Evolutionary conservation across 2,329 filamentous ascomycete genomes (phyloP).

Genomic region (Allantophomopsis cytisporea): DNA sequence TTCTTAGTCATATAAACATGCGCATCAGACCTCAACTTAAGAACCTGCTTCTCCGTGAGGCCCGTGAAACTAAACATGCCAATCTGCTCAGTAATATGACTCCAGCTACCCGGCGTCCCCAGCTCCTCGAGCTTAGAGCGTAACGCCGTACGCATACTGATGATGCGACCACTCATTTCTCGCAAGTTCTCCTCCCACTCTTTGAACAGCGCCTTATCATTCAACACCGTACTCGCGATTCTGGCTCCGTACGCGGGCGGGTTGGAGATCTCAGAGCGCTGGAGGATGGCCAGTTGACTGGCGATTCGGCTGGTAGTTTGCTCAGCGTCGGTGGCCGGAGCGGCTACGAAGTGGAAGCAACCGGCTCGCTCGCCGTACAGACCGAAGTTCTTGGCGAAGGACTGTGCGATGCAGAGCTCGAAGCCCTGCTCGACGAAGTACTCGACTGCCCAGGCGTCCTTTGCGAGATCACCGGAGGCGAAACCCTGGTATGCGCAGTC

Average conservation of each 20-base stretch:
- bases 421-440: conserved; percentile 91
- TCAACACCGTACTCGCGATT: conserved; percentile 74
- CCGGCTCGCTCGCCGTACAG: conserved; percentile 94
- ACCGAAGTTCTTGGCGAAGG: conserved; percentile 96
- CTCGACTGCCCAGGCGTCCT: conserved; percentile 83
- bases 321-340: conserved; percentile 52
- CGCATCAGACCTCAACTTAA: conserved; percentile 52
- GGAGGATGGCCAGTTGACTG: conserved; percentile 83
- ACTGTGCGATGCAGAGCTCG: conserved; percentile 78
- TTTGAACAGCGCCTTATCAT: conserved; percentile 66
- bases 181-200: conserved; percentile 83
- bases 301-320: conserved; percentile 50
- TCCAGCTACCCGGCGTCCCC: conserved; percentile 81
- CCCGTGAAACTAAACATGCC: conserved; percentile 98
- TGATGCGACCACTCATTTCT: conserved; percentile 94
- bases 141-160: conserved; percentile 72
- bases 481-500: conserved; percentile 97
- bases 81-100: conserved; percentile 96
- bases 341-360: conserved; percentile 86
- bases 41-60: conserved; percentile 58
- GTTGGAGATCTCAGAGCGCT: conserved; percentile 95
- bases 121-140: conserved; percentile 71
- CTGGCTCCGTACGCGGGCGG: conserved; percentile 88
- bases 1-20: conserved; percentile 97
- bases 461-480: conserved; percentile 74